These are phyloP conservation scores for Dryadomyces sulphureus DNA, from an alignment of 2,329 filamentous ascomycete genomes.

Conservation along the genomic window DNA sequence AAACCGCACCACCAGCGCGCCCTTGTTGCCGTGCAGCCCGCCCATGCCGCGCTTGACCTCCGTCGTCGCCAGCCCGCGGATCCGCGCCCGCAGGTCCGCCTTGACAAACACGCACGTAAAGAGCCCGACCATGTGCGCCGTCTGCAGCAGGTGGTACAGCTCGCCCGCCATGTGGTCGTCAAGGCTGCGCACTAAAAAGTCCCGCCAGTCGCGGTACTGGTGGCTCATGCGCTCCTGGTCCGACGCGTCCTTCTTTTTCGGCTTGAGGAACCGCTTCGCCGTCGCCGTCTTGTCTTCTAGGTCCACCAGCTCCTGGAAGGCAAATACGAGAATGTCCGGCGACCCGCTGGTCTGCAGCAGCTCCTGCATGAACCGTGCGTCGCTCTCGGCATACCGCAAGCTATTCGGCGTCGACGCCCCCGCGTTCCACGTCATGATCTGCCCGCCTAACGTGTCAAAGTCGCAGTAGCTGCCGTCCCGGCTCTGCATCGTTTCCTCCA, in stretches of 20 bases:
- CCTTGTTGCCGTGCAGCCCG: constrained; percentile 91
- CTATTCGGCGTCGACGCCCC: constrained; percentile 86
- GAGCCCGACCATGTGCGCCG: constrained; percentile 77
- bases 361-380: constrained; percentile 67
- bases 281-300: constrained; percentile 95
- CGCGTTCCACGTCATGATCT: constrained; percentile 92
- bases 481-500: constrained; percentile 79
- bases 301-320: constrained; percentile 97
- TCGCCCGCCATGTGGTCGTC: constrained; percentile 72
- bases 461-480: constrained; percentile 71
- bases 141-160: constrained; percentile 75
- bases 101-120: constrained; percentile 96
- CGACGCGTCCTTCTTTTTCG: constrained; percentile 70
- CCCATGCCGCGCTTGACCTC: constrained; percentile 96
- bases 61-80: constrained; percentile 61
- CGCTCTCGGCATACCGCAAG: constrained; percentile 53
- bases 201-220: constrained; percentile 92
- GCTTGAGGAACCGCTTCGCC: constrained; percentile 87
- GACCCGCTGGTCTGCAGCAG: constrained; percentile 61
- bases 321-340: constrained; percentile 86
- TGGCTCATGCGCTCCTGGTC: constrained; percentile 90
- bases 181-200: constrained; percentile 69
- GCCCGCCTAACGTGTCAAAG: constrained; percentile 66
- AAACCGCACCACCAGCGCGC: constrained; percentile 83
- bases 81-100: constrained; percentile 57